Base-by-base conservation (phyloP, 2,329 filamentous ascomycete species). In the Sarocladium oryzae region DNA sequence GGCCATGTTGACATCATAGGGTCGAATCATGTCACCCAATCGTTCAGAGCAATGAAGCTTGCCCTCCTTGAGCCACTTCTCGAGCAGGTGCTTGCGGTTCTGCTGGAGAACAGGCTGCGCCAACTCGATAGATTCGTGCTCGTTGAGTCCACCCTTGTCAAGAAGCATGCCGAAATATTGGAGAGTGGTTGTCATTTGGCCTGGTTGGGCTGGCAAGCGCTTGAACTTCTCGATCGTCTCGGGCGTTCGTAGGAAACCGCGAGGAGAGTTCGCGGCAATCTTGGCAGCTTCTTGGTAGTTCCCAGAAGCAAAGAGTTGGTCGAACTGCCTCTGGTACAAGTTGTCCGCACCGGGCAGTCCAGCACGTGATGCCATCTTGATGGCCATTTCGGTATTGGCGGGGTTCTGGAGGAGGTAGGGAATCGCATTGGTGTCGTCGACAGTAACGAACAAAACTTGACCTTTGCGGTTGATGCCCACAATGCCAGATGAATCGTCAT, bases 181-280 rank as follows among this genome's bases (percentile, higher is more conserved):
- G 50, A 99, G 78, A 54, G 96, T 96, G 60, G 89, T 85, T 1
- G 93, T 95, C 72, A 99, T 89, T 66, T 95, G 88, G 40, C 89
- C 89, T 30, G 85, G 85, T 59, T 88, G 82, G 55, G 85, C 81
- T 13, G 89, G 89, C 15, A 95, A 77, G 52, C 81, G 82, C 81
- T 97, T 97, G 75, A 99, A 95, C 60, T 88, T 85, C 71, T 96
- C 91, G 66, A 99, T 97, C 6, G 93, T 99, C 63, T 96, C 89
- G 20, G 89, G 79, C 2, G 92, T 97, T 58, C 93, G 88, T 51
- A 99, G 77, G 76, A 99, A 99, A 45, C 93, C 93, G 53, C 92
- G 85, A 2, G 93, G 93, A 2, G 93, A 99, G 75, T 95, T 96
- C 49, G 93, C 95, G 40, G 93, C 95, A 60, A 96, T 86, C 77